These are phyloP conservation scores for Rhodomyrtus tomentosa DNA, from an alignment of 345 rosid species.

Conservation along the genomic window DNA sequence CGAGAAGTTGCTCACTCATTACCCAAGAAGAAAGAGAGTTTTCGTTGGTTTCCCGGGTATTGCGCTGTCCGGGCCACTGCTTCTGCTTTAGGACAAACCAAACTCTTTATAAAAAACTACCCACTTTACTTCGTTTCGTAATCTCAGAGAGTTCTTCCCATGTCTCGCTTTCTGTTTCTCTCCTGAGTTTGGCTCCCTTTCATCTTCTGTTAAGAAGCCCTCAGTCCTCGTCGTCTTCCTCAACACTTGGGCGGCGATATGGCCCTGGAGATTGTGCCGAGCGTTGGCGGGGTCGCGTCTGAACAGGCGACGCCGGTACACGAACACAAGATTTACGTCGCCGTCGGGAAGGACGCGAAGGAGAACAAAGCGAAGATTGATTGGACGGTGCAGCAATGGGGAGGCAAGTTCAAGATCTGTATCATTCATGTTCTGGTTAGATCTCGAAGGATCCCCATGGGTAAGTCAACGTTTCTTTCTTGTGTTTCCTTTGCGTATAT, in stretches of 20 bases:
- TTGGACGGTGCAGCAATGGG: conserved; percentile 67
- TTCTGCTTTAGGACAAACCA: not conserved
- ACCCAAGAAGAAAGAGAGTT: not conserved
- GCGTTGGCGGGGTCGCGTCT: conserved; percentile 16
- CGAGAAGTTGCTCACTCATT: not conserved
- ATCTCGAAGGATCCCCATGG: not conserved
- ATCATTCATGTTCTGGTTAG: not conserved
- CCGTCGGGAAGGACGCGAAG: conserved; percentile 47
- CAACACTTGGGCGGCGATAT: not conserved
- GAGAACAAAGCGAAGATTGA: conserved; percentile 33
- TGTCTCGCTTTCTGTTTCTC: not conserved
- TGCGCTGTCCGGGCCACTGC: not conserved
- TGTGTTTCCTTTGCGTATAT: not conserved
- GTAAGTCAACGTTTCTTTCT: not conserved
- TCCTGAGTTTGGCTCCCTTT: not conserved
- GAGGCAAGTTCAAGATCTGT: conserved; percentile 27
- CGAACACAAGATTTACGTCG: conserved; percentile 61
- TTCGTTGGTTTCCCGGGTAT: not conserved
- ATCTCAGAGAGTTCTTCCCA: not conserved
- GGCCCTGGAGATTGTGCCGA: conserved; percentile 16
- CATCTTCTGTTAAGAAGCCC: not conserved
- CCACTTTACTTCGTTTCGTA: not conserved
- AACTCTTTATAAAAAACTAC: not conserved
- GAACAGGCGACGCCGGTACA: conserved; percentile 25
- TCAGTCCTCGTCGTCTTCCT: not conserved